A percentile compares a stretch with the other conserved stretches of the same genome.
Evolutionary conservation across 2,329 filamentous ascomycete species (phyloP).

Genomic region (Ascochyta viciae-villosae): DNA sequence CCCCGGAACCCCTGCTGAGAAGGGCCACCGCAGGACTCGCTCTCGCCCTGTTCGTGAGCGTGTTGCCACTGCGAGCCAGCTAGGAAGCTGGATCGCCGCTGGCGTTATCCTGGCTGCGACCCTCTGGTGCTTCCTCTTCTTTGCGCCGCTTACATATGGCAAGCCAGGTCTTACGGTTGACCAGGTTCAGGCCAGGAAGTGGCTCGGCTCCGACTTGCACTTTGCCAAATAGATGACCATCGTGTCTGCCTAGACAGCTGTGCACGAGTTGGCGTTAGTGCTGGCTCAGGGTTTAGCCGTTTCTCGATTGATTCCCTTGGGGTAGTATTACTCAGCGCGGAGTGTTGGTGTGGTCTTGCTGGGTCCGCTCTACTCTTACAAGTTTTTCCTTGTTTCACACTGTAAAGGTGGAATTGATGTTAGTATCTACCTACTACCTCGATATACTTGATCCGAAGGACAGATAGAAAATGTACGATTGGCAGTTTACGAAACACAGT

Average conservation of each 20-base stretch:
- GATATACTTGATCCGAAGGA: background rate
- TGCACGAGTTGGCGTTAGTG: background rate
- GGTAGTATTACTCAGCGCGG: constrained; percentile 11
- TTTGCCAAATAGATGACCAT: constrained; percentile 82
- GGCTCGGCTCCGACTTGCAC: constrained; percentile 96
- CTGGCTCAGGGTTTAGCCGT: constrained; percentile 3
- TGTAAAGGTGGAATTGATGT: background rate
- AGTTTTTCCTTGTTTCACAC: constrained; percentile 12
- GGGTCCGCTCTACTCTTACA: constrained; percentile 5
- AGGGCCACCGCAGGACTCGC: constrained; percentile 51
- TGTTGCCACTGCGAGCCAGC: constrained; percentile 77
- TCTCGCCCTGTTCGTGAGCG: constrained; percentile 82
- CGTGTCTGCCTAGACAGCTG: background rate
- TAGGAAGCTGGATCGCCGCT: constrained; percentile 80
- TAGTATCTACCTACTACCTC: background rate
- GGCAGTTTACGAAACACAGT: constrained; percentile 1
- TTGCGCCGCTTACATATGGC: constrained; percentile 93
- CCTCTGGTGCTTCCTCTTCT: constrained; percentile 86
- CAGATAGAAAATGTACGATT: constrained; percentile 15
- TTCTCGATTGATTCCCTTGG: constrained; percentile 7
- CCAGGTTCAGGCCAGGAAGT: constrained; percentile 84
- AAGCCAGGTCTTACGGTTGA: constrained; percentile 84
- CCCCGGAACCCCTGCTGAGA: constrained; percentile 45
- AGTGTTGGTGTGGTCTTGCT: constrained; percentile 1
- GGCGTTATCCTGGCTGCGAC: constrained; percentile 71